phyloP scores from a whole-genome alignment of 176 grass and related monocot genomes.

The Ananas comosus region DNA sequence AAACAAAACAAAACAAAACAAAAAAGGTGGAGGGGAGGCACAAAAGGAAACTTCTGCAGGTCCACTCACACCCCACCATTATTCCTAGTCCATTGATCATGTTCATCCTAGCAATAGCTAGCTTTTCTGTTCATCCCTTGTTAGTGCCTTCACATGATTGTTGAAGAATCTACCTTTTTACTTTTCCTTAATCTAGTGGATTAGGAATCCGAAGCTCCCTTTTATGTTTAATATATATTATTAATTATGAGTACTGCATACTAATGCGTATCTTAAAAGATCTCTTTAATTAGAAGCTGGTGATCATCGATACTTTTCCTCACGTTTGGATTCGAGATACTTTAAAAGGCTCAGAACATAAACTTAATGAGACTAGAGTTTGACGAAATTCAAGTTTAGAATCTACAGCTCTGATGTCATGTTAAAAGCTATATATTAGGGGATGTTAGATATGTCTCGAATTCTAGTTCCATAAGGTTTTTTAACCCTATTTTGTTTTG shows the following conservation, averaged over 20 bases:
- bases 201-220: neutral
- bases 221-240: neutral
- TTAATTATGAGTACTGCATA: neutral
- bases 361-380: too few relatives aligned
- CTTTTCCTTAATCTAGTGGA: neutral
- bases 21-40: neutral
- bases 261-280: neutral
- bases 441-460: too few relatives aligned
- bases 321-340: too few relatives aligned
- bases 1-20: too few relatives aligned
- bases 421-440: too few relatives aligned
- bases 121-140: neutral
- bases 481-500: too few relatives aligned
- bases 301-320: too few relatives aligned
- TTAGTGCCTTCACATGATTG: neutral
- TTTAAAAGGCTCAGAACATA: too few relatives aligned
- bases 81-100: neutral
- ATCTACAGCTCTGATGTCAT: too few relatives aligned
- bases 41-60: neutral
- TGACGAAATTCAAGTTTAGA: too few relatives aligned
- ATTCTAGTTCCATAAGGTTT: too few relatives aligned
- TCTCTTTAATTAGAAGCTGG: neutral
- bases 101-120: neutral
- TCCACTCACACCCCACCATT: neutral
- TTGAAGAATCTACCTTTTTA: slow-evolving; percentile 4